These are phyloP conservation scores for Isatis lusitanica DNA, from an alignment of 441 rosid species.

Conservation along the genomic window DNA sequence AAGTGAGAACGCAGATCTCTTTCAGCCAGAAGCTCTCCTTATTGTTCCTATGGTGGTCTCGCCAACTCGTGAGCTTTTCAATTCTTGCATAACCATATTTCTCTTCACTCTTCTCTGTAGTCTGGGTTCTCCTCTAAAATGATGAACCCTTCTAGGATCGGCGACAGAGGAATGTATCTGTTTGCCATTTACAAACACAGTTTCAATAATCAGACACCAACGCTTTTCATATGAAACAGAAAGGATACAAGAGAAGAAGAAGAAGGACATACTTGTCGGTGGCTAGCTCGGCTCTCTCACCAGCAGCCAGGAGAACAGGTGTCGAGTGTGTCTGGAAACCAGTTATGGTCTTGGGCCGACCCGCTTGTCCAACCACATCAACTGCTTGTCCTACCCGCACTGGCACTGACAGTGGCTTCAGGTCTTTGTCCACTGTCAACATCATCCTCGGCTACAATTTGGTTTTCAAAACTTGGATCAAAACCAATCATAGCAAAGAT, in stretches of 20 bases:
- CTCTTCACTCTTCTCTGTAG: conserved; percentile 54
- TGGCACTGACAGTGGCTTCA: conserved; percentile 72
- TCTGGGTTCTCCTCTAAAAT: conserved; percentile 79
- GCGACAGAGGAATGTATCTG: conserved; percentile 88
- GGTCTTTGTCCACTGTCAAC: conserved; percentile 71
- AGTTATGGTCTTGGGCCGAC: conserved; percentile 82
- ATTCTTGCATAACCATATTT: background rate
- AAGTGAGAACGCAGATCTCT: background rate
- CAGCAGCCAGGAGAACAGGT: conserved; percentile 87
- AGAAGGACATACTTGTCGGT: conserved; percentile 70
- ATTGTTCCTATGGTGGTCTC: background rate
- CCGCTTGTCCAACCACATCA: conserved; percentile 90
- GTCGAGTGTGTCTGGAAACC: conserved; percentile 89
- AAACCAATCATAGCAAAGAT: background rate
- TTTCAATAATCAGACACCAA: background rate
- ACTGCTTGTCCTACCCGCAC: conserved; percentile 90
- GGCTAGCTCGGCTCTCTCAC: conserved; percentile 85
- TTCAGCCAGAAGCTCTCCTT: background rate
- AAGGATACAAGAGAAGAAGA: background rate
- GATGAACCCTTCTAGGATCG: conserved; percentile 89
- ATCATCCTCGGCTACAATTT: conserved; percentile 75
- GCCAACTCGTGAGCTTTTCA: background rate
- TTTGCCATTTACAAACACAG: background rate
- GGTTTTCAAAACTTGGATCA: background rate
- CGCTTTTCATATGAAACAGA: background rate